Conservation (phyloP, 2,329 filamentous ascomycete species). For the Calonectria ilicicola region DNA sequence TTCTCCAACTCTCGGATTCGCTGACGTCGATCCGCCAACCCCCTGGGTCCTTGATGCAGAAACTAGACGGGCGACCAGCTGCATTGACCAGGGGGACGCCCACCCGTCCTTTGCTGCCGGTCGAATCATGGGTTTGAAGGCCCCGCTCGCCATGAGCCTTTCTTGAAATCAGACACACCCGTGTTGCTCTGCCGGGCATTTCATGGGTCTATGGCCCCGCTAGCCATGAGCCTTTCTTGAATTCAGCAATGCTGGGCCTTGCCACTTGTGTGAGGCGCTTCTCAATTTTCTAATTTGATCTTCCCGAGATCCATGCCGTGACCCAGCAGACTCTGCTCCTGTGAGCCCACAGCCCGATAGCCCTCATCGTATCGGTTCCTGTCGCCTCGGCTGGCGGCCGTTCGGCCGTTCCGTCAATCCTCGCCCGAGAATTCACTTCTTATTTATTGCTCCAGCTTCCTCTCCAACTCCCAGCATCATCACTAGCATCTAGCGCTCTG, state of each 20-base stretch:
- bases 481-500: neutral
- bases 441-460: conserved; percentile 15
- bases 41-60: conserved; percentile 8
- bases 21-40: conserved; percentile 20
- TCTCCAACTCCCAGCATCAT: neutral
- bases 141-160: neutral
- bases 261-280: neutral
- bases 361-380: neutral
- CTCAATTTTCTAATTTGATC: conserved; percentile 13
- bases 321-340: conserved; percentile 10
- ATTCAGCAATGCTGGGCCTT: neutral
- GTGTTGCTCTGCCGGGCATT: neutral
- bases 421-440: neutral
- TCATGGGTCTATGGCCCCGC: neutral
- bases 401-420: conserved; percentile 7
- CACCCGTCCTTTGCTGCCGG: conserved; percentile 9
- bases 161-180: conserved; percentile 1
- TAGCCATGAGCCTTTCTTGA: neutral
- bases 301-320: conserved; percentile 29
- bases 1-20: conserved; percentile 21
- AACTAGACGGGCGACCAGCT: neutral
- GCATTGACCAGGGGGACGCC: neutral
- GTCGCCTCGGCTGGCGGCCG: conserved; percentile 20
- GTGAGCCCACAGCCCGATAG: conserved; percentile 2
- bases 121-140: neutral